Percentiles rank a stretch among this genome's conserved stretches.
Conservation (phyloP, 1,284 basidiomycete genomes). For the Malassezia slooffiae region DNA sequence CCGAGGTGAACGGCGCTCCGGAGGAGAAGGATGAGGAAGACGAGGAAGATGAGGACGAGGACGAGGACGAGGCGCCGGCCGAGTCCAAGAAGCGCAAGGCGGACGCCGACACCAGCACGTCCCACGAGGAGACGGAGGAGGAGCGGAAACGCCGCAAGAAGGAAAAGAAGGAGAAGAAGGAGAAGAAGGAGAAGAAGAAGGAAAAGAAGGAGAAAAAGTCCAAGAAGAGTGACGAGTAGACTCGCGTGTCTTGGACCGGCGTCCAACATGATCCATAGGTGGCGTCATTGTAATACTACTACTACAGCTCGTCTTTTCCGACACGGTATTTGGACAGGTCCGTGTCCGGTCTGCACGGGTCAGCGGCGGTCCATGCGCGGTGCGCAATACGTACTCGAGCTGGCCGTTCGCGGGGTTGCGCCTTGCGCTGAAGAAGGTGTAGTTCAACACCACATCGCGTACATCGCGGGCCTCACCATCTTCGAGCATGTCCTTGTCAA, state of each 20-base stretch:
- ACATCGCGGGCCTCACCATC: constrained; percentile 76
- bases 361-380: constrained; percentile 1
- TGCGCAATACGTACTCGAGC: constrained; percentile 24
- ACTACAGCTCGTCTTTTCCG: constrained; percentile 11
- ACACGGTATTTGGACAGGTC: constrained; percentile 30
- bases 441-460: constrained; percentile 82
- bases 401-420: constrained; percentile 42
- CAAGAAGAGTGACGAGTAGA: constrained; percentile 36
- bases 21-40: constrained; percentile 22
- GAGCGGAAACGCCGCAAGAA: constrained; percentile 44
- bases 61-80: constrained; percentile 20
- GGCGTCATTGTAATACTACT: constrained; percentile 14
- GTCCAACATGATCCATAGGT: constrained; percentile 1
- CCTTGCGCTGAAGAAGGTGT: constrained; percentile 81
- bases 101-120: constrained; percentile 14
- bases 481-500: constrained; percentile 88
- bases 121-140: constrained; percentile 33
- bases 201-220: constrained; percentile 36
- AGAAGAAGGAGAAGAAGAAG: constrained; percentile 29
- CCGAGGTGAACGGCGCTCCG: constrained; percentile 15
- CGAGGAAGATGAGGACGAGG: constrained; percentile 38
- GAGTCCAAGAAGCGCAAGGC: constrained; percentile 28
- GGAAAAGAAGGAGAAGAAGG: constrained; percentile 46
- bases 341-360: constrained; percentile 29
- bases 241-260: neutral